Evolutionary conservation across 2,329 filamentous ascomycete genomes (phyloP), one percentile per base, ranked within the genome.

Genomic region (Didymella sp.): DNA sequence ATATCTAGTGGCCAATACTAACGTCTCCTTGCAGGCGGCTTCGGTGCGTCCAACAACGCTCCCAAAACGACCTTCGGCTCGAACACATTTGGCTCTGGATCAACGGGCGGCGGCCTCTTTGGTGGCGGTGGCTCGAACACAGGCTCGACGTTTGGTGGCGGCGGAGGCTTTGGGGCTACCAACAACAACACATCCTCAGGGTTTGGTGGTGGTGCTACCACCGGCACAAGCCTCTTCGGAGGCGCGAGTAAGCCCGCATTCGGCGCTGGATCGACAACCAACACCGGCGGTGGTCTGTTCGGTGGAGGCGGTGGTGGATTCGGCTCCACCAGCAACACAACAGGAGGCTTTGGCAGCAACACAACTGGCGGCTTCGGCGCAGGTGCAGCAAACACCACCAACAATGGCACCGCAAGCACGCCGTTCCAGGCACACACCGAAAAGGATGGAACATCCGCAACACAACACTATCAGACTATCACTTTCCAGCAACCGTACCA

Each of bases 401-500:
- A 80, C 64, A 81, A 81, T 58, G 91, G 91, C 56, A 94, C 91
- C 9, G 88, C 82, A 13, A 80, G 72, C 51, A 77, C 83, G 3
- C 83, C 87, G 5, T 96, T 94, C 78, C 78, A 85, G 59, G 81
- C 91, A 0, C 83, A 85, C 43, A 79, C 82, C 19, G 91, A 96
- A 78, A 95, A 94, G 75, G 91, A 96, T 70, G 77, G 67, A 4
- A 43, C 80, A 3, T 76, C 75, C 17, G 74, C 78, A n/a, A 82
- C 77, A 52, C 79, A 89, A 70, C 83, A 88, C 4, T 96, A 89
- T 75, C 91, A 95, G 76, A 94, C 87, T 66, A 86, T 96, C 54
- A 80, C 89, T 21, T 92, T 94, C 74, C 88, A 90, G 78, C 87
- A 88, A 22, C 85, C 89, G 1, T 96, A 94, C 79, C 88, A 88